Evolutionary conservation across 2,329 filamentous ascomycete species (phyloP).

Genomic region (Fusarium continuum): DNA sequence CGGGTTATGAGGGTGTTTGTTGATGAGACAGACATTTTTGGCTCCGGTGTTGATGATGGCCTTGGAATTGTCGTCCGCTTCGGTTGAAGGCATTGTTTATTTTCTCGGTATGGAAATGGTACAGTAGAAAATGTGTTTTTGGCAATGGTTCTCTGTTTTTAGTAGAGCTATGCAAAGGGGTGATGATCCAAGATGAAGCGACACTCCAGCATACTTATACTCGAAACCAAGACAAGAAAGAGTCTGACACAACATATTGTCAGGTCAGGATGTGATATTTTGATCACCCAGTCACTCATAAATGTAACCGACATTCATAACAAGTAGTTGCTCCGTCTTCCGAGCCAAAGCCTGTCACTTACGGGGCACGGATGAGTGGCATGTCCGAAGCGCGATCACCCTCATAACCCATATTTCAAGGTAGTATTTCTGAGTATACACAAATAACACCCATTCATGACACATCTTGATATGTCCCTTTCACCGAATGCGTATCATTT

Average conservation of each 20-base stretch:
- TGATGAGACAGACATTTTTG: constrained; percentile 19
- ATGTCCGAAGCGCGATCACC: background rate
- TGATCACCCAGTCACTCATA: too few species aligned
- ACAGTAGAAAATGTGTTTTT: background rate
- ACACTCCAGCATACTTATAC: constrained; percentile 4
- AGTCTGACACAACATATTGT: too few species aligned
- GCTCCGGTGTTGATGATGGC: constrained; percentile 35
- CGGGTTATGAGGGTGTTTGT: too few species aligned
- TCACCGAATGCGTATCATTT: background rate
- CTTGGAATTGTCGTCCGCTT: constrained; percentile 8
- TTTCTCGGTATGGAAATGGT: background rate
- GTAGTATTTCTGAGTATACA: background rate
- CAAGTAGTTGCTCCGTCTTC: background rate
- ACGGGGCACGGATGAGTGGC: background rate
- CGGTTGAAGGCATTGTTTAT: background rate
- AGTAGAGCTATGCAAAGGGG: background rate
- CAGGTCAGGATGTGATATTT: too few species aligned
- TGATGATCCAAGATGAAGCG: background rate
- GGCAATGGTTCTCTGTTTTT: background rate
- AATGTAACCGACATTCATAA: too few species aligned
- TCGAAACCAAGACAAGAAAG: background rate
- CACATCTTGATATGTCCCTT: background rate
- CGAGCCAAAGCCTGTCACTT: background rate
- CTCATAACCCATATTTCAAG: background rate
- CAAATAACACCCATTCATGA: background rate